Evolutionary conservation across 306 rosid genomes (phyloP), one percentile per base, ranked within the genome.

Genomic region (Senna tora): DNA sequence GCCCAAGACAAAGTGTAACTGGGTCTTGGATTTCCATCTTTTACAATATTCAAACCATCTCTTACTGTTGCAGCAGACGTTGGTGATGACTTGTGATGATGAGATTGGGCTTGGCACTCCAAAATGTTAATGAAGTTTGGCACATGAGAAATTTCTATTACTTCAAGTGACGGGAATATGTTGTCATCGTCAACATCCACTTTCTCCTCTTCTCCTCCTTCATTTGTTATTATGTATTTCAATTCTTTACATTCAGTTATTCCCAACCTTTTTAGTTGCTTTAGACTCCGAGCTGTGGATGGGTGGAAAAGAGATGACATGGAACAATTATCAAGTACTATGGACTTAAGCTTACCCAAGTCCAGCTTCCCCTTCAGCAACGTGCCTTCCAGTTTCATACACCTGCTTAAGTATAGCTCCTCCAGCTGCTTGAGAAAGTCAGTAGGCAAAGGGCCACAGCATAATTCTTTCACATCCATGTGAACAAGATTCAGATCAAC

Each of bases 321-420:
- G 6, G 65, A 58, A 33, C 65, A 33, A 7, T 33, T 0, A 0
- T 0, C 0, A 14, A 58, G 0, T 0, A 15, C 0, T 15, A 58
- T 58, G 22, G 7, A 58, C 14, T 58, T 58, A 3, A 58, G 65
- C 0, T 33, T 58, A 1, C 45, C 43, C 7, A 58, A 1, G 13
- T 30, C 43, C n/a, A 58, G 6, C 43, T 58, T 58, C 1, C 14
- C 22, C 1, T 15, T 2, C 0, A 58, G 8, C 8, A 58, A 58
- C 33, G 65, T n/a, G 13, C 65, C 0, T n/a, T 14, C 42, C 46
- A 73, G 10, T 16, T 0, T 5, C 15, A 39, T 20, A 33, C 83
- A 79, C 0, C 0, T 0, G 0, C 0, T 0, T 32, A 73, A 7
- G 0, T 0, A 0, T 8, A 58, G 1, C 16, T 6, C 33, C 13